A percentile compares a stretch with the other conserved stretches of the same genome.
These are phyloP conservation scores for Mycena maculata DNA, from an alignment of 768 basidiomycete species.

Conservation along the genomic window DNA sequence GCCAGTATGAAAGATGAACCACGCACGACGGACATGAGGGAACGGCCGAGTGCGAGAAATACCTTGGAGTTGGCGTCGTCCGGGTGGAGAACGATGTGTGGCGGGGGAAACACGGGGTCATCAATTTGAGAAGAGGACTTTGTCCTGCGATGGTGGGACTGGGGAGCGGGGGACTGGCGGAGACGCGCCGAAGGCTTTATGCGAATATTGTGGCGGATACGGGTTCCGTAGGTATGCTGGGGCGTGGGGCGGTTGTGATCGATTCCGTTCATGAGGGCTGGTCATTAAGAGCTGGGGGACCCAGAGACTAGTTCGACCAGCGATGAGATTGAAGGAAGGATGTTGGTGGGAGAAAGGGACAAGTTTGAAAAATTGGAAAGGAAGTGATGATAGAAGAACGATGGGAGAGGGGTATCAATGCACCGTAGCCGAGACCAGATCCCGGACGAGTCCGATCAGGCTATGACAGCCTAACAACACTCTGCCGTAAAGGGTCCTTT, in stretches of 20 bases:
- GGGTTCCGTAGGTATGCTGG: constrained; percentile 62
- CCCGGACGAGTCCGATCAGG: neutral
- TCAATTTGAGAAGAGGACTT: constrained; percentile 35
- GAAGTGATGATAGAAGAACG: constrained; percentile 34
- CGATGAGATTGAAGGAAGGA: constrained; percentile 31
- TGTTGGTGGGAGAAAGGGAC: constrained; percentile 23
- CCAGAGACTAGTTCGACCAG: constrained; percentile 37
- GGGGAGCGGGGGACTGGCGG: constrained; percentile 56
- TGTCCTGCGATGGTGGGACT: constrained; percentile 38
- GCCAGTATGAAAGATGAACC: constrained; percentile 36
- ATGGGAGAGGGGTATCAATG: constrained; percentile 33
- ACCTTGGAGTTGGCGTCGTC: constrained; percentile 81
- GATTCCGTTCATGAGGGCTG: constrained; percentile 28
- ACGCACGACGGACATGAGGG: constrained; percentile 80
- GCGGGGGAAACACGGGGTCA: constrained; percentile 65
- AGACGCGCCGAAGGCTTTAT: constrained; percentile 66
- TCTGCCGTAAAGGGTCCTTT: neutral
- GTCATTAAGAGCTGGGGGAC: constrained; percentile 18
- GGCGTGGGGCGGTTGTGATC: constrained; percentile 33
- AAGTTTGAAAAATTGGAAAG: constrained; percentile 40
- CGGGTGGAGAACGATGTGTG: constrained; percentile 73
- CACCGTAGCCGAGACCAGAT: neutral
- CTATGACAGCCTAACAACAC: neutral
- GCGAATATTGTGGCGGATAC: constrained; percentile 63
- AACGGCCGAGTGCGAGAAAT: constrained; percentile 77